Evolutionary conservation across 441 rosid species (phyloP), one percentile per base, ranked within the genome.

Genomic region (Euphorbia celastroides): DNA sequence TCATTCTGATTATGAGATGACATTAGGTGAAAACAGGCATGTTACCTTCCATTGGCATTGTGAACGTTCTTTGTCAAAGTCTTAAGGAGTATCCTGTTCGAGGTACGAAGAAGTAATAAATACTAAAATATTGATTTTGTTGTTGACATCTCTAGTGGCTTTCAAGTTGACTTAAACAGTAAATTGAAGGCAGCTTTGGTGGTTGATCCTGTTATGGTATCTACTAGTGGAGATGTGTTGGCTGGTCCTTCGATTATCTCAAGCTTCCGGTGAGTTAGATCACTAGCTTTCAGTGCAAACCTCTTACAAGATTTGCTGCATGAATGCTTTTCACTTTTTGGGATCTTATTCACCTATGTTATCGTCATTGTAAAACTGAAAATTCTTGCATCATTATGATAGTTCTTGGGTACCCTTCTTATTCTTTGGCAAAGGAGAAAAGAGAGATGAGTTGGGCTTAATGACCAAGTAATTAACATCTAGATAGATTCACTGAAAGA

Each of bases 181-280:
- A 71, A 57, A 68, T 50, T 79, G 78, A 87, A 82, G 84, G 85
- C 71, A 94, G 98, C 94, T 86, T 77, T 94, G 71, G 99, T 94
- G 66, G 90, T 92, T 80, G 99, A 94, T 87, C 98, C 97, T 52
- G 99, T 92, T 67, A 88, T 94, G 97, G 97, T 92, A 51, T 94
- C 99, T 57, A 92, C 98, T 3, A 91, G 94, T 78, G 99, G 99
- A 42, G 94, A 94, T 65, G 88, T 88, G 72, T 80, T 92, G n/a
- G 94, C 96, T 25, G 92, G 85, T 70, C 87, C 99, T 73, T 85
- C 96, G 50, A 69, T 88, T 72, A 82, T 94, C 62, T 78, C 88
- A 26, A 75, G 68, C 34, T 87, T 88, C 66, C 76, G 79, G 99
- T 90, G 78, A 64, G 84, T 80, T 28, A 25, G 58, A 60, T n/a